Evolutionary conservation across 2,329 filamentous ascomycete genomes (phyloP).

Genomic region (Macrophomina pseudophaseolina): DNA sequence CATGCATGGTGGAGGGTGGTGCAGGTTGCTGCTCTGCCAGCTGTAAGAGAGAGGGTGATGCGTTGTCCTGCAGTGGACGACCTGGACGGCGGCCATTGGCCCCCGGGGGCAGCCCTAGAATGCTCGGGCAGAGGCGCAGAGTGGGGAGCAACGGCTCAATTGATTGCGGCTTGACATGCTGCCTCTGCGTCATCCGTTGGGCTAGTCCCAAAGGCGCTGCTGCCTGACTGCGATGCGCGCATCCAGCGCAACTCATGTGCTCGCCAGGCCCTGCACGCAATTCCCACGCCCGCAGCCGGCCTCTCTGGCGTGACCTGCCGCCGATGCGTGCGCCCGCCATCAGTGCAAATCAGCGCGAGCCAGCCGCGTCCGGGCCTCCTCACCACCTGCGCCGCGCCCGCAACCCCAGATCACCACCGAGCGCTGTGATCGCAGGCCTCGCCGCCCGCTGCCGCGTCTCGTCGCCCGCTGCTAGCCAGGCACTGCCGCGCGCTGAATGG

Average conservation of each 20-base stretch:
- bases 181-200: slow-evolving; percentile 20
- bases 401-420: slow-evolving; percentile 1
- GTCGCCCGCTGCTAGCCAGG: slow-evolving; percentile 7
- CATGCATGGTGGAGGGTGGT: slow-evolving; percentile 25
- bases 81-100: slow-evolving; percentile 24
- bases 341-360: neutral
- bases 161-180: slow-evolving; percentile 18
- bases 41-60: slow-evolving; percentile 22
- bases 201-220: slow-evolving; percentile 19
- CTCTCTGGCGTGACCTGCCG: slow-evolving; percentile 7
- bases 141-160: slow-evolving; percentile 23
- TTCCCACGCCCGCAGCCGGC: slow-evolving; percentile 11
- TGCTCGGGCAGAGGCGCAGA: slow-evolving; percentile 19
- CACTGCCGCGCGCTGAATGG: slow-evolving; percentile 19
- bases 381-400: neutral
- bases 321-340: neutral
- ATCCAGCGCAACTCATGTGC: slow-evolving; percentile 22
- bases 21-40: slow-evolving; percentile 23
- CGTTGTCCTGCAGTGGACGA: slow-evolving; percentile 25
- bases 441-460: neutral
- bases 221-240: slow-evolving; percentile 12
- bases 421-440: neutral
- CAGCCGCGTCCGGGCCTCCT: neutral
- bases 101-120: slow-evolving; percentile 16
- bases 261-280: slow-evolving; percentile 17